Conservation (phyloP, 768 basidiomycete species). For the Macrolepiota fuliginosa region DNA sequence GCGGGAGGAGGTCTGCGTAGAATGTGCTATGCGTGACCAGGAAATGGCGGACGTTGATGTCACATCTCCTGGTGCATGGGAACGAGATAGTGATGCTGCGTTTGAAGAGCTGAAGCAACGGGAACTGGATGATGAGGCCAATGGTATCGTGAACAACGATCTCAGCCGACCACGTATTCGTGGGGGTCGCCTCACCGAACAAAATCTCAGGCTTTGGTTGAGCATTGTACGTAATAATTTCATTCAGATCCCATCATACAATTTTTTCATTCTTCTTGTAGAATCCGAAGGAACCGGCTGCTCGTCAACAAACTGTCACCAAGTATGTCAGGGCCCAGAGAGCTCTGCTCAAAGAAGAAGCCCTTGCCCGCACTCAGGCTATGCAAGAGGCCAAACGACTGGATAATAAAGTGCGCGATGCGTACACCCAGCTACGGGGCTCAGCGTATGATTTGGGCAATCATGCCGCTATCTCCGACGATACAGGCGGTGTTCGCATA, state of each 20-base stretch:
- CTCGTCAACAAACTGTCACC: conserved; percentile 79
- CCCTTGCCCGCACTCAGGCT: conserved; percentile 72
- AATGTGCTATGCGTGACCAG: conserved; percentile 98
- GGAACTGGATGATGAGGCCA: conserved; percentile 67
- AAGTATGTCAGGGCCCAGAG: conserved; percentile 82
- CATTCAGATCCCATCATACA: background rate
- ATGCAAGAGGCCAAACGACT: conserved; percentile 75
- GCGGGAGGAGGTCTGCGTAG: conserved; percentile 87
- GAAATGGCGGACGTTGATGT: conserved; percentile 98
- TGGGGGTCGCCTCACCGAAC: conserved; percentile 71
- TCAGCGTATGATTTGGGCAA: conserved; percentile 72
- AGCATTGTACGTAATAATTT: conserved; percentile 53
- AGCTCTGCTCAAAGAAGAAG: conserved; percentile 78
- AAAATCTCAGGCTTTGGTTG: conserved; percentile 79
- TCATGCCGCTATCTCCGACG: conserved; percentile 46
- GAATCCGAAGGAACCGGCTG: conserved; percentile 90
- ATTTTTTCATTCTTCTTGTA: conserved; percentile 29
- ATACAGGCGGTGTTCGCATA: conserved; percentile 66
- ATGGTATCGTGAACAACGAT: conserved; percentile 51
- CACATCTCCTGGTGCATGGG: conserved; percentile 84
- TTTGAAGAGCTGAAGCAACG: conserved; percentile 74
- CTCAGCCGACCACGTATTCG: conserved; percentile 56
- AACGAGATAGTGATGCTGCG: conserved; percentile 79
- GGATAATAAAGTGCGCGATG: conserved; percentile 76
- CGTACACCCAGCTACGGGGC: conserved; percentile 75